Base-by-base conservation (phyloP, 495 filamentous ascomycete genomes). In the Tuber calosporum region DNA sequence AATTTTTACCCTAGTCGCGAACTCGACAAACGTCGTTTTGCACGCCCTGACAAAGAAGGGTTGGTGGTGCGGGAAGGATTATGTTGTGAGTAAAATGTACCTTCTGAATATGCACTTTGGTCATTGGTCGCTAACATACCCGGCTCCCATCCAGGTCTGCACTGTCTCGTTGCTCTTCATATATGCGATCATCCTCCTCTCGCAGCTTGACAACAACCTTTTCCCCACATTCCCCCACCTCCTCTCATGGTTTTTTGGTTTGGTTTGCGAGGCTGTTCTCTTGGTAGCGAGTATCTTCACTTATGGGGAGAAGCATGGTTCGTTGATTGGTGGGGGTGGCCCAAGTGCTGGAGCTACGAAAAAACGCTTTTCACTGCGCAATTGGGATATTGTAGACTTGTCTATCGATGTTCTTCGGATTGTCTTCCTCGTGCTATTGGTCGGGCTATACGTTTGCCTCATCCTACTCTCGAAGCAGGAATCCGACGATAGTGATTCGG, bases 31-130 rank as follows among this genome's bases (percentile, higher is more conserved):
- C 79, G 89, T 96, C 77, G 88, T 95, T 67, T 72, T 87, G 71
- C 95, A 93, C 85, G 91, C 93, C 73, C 84, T 97, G 72, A 76
- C 86, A 22, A 83, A 86, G 71, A 85, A 86, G 69, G 84, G 88
- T 58, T 97, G 94, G 93, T 97, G 94, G 95, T 95, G 92, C 81
- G 92, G 92, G 39, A 88, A 97, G 83, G 85, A 91, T 40, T 87
- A 89, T 72, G 90, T 91, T 82, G 94, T 98, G 69, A 75, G 77
- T 75, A 20, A 34, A 36, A 40, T 96, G 80, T 96, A 94, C 81
- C 84, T 93, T 68, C 86, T 91, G 72, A 91, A 88, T 91, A 92
- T 41, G 15, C 67, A 41, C 41, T 42, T 37, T 69, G 72, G 67
- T 42, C 37, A 39, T 41, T 66, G 22, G 39, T 26, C 36, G 45